Conservation (phyloP, 192 early-diverging fungal species). For the Mortierella hygrophila region DNA sequence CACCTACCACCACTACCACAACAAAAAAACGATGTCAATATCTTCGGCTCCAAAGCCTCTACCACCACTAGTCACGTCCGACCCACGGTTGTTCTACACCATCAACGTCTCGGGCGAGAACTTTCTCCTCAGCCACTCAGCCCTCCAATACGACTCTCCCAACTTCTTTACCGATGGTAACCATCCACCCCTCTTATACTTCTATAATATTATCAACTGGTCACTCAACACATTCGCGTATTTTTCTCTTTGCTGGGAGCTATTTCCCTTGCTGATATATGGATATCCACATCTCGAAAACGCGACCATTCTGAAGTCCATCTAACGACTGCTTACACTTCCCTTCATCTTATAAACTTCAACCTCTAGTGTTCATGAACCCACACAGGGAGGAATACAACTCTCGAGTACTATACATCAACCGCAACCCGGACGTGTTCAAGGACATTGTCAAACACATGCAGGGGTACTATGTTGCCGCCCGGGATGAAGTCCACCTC, state of each 20-base stretch:
- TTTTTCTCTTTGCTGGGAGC: neutral
- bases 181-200: neutral
- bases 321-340: neutral
- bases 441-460: slow-evolving; percentile 66
- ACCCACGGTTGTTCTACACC: slow-evolving; percentile 43
- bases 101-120: slow-evolving; percentile 45
- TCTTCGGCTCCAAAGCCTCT: slow-evolving; percentile 33
- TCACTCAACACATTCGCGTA: no score
- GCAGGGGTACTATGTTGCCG: slow-evolving; percentile 65
- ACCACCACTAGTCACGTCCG: slow-evolving; percentile 33
- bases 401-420: slow-evolving; percentile 59
- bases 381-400: slow-evolving; percentile 31
- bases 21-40: slow-evolving; percentile 17
- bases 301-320: neutral
- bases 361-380: slow-evolving; percentile 34
- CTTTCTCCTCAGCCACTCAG: slow-evolving; percentile 29
- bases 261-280: neutral
- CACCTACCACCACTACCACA: neutral
- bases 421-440: slow-evolving; percentile 66
- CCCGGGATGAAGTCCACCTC: slow-evolving; percentile 56
- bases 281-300: neutral
- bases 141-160: slow-evolving; percentile 59
- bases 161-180: slow-evolving; percentile 60
- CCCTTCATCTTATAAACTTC: neutral
- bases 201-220: neutral